Evolutionary conservation across 2,329 filamentous ascomycete species (phyloP), one percentile per base, ranked within the genome.

Genomic region (Fusarium lateritium): DNA sequence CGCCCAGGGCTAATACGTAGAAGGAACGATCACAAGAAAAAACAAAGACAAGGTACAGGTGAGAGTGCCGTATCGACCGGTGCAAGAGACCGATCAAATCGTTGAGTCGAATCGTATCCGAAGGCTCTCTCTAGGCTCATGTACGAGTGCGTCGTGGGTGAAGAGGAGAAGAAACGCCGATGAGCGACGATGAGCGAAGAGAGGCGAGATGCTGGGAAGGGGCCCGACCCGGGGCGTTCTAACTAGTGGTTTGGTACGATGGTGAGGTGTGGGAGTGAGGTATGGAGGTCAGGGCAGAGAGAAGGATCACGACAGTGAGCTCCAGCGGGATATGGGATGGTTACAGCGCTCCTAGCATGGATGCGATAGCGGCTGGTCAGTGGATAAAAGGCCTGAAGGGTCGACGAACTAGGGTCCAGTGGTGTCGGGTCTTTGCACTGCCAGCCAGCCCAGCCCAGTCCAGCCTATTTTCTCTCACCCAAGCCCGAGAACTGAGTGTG

Each of bases 201-300:
- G 63, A 70, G 67, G 67, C 67, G 63, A 70, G 50, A 70, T 67
- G 58, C 62, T 65, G 64, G 63, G 66, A 62, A 55, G 68, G 47
- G 46, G 54, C 19, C 19, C 19, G 62, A 63, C 47, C 65, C 42
- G 56, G 66, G 66, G 66, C 45, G 66, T 62, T 60, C 66, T 54
- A 28, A 28, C 26, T 55, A 69, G 56, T 61, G 56, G 61, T 46
- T 65, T 69, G 52, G 66, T 59, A 59, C 50, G 59, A 67, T 69
- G 47, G 43, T 47, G 19, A 19, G 19, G 5, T 68, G 63, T 69
- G 66, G 56, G 69, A 65, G 60, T 68, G 65, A 69, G 60, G 40
- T 65, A 28, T 64, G 52, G 54, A 45, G 53, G 58, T 51, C 45
- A 43, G 36, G 56, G 33, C 24, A 53, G 49, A 39, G 56, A 50